Evolutionary conservation across 768 basidiomycete species (phyloP).

Genomic region (Phylloporus arenicola): DNA sequence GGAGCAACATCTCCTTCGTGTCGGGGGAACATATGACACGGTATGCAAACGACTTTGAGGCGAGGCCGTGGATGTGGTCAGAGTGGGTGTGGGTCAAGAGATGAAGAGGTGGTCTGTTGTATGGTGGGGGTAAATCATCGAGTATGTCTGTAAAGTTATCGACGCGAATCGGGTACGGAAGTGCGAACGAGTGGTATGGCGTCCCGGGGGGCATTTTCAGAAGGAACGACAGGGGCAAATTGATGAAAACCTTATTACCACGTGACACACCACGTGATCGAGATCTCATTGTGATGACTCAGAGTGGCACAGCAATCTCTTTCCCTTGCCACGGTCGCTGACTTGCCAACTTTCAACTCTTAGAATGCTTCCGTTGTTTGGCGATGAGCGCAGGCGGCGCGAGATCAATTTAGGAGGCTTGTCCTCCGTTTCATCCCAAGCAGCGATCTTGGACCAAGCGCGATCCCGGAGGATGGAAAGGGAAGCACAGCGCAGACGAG

Average conservation of each 20-base stretch:
- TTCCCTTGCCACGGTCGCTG: background rate
- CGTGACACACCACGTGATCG: background rate
- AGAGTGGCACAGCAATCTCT: background rate
- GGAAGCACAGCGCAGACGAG: conserved; percentile 45
- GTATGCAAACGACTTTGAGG: conserved; percentile 67
- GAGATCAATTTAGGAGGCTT: conserved; percentile 76
- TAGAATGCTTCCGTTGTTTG: conserved; percentile 43
- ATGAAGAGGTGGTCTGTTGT: conserved; percentile 45
- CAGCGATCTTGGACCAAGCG: conserved; percentile 57
- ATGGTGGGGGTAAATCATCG: conserved; percentile 29
- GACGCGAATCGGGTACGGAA: conserved; percentile 79
- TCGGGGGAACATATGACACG: conserved; percentile 74
- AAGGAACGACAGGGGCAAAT: conserved; percentile 13
- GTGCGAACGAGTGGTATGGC: conserved; percentile 69
- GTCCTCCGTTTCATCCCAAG: conserved; percentile 44
- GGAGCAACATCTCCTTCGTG: conserved; percentile 81
- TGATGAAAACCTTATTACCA: background rate
- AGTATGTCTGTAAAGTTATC: conserved; percentile 65
- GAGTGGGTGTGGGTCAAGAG: conserved; percentile 89
- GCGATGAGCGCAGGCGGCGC: conserved; percentile 46
- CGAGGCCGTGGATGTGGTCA: conserved; percentile 78
- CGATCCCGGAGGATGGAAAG: conserved; percentile 57
- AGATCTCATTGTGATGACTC: background rate
- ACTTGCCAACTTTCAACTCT: background rate
- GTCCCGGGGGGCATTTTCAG: conserved; percentile 68